A percentile compares a stretch with the other conserved stretches of the same genome.
Evolutionary conservation across 305 asterid genomes (phyloP).

Genomic region (Fraxinus angustifolia): DNA sequence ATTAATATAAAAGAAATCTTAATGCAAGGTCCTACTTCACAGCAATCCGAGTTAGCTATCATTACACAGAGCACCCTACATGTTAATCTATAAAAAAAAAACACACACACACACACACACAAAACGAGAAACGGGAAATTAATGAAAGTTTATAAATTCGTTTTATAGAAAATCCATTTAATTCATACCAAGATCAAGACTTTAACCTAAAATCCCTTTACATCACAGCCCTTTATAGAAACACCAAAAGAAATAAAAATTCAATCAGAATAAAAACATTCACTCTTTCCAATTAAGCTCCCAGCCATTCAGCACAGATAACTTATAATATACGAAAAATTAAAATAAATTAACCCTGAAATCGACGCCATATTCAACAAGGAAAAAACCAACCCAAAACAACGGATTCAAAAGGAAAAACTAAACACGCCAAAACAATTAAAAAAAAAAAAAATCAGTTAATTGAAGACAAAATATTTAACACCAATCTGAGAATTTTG

Average conservation of each 20-base stretch:
- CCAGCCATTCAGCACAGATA: slow-evolving; percentile 11
- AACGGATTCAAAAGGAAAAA: background rate
- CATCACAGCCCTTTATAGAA: background rate
- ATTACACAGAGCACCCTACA: background rate
- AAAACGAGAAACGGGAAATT: background rate
- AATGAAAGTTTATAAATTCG: background rate
- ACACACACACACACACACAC: background rate
- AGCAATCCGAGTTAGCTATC: background rate
- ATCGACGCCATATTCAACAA: background rate
- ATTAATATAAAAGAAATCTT: background rate
- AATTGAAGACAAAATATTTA: slow-evolving; percentile 12
- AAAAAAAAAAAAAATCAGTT: slow-evolving; percentile 5
- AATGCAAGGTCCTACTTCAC: background rate
- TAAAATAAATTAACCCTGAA: slow-evolving; percentile 11
- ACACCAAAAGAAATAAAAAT: background rate
- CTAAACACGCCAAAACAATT: background rate
- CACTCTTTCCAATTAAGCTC: background rate
- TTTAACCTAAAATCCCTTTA: background rate
- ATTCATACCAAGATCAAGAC: slow-evolving; percentile 23
- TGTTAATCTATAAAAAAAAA: background rate
- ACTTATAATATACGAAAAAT: slow-evolving; percentile 8
- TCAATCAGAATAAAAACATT: background rate
- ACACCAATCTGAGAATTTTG: slow-evolving; percentile 32
- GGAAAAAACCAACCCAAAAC: slow-evolving; percentile 12
- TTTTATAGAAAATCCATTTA: background rate